phyloP scores from a whole-genome alignment of 1,284 basidiomycete genomes.

The Boletus sp. region DNA sequence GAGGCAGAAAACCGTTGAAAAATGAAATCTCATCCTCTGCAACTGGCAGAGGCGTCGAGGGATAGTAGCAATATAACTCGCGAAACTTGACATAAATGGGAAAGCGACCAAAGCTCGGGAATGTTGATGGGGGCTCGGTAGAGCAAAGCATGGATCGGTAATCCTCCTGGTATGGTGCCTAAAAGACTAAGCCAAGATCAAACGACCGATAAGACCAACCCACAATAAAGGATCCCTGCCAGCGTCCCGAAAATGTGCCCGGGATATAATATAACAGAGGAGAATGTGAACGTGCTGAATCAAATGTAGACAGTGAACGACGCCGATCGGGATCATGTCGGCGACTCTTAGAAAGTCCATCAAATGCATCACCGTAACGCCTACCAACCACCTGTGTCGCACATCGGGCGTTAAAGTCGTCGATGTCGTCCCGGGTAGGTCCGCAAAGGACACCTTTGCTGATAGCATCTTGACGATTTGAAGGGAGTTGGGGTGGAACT shows the following conservation, averaged over 20 bases:
- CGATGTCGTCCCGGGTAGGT: conserved; percentile 43
- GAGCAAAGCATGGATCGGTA: conserved; percentile 37
- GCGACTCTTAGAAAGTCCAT: conserved; percentile 26
- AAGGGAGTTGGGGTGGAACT: conserved; percentile 38
- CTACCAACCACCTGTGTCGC: conserved; percentile 33
- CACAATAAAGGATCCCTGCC: conserved; percentile 47
- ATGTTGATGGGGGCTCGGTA: conserved; percentile 31
- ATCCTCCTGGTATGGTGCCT: conserved; percentile 37
- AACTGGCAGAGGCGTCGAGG: conserved; percentile 28
- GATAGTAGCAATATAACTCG: conserved; percentile 41
- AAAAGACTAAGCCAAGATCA: conserved; percentile 11
- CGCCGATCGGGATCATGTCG: conserved; percentile 33
- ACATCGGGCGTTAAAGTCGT: conserved; percentile 40
- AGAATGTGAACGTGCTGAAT: conserved; percentile 1
- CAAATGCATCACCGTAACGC: conserved; percentile 23
- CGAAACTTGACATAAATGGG: conserved; percentile 45
- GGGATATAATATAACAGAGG: conserved; percentile 33
- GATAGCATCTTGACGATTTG: conserved; percentile 24
- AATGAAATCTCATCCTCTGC: conserved; percentile 25
- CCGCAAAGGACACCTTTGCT: conserved; percentile 30
- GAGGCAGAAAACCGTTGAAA: conserved; percentile 46
- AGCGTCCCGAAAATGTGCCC: conserved; percentile 42
- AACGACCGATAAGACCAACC: conserved; percentile 7
- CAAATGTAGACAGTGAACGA: conserved; percentile 22
- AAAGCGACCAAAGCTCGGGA: conserved; percentile 34